A percentile compares a stretch with the other conserved stretches of the same genome.
These are phyloP conservation scores for Silene noctiflora DNA, from an alignment of 179 eudicot genomes.

Conservation along the genomic window DNA sequence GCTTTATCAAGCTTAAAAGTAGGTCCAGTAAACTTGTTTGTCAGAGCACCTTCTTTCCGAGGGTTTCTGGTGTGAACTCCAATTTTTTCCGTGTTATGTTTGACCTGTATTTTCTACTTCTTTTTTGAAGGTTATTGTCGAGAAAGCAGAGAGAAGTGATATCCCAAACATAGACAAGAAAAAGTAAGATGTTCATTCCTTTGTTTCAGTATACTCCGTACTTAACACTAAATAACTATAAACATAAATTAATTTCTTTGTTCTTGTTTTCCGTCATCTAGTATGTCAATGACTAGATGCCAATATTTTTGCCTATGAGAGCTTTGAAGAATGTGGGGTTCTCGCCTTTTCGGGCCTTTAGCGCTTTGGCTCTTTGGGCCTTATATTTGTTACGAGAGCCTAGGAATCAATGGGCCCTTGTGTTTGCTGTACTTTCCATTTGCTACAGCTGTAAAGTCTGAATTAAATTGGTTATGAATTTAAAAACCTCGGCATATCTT, in stretches of 20 bases:
- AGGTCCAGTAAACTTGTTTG: not conserved
- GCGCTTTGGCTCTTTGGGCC: not conserved
- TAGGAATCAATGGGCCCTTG: not conserved
- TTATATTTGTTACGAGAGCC: not conserved
- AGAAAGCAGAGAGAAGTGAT: slow-evolving; percentile 73
- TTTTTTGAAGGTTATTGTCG: slow-evolving; percentile 54
- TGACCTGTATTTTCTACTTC: slow-evolving; percentile 8
- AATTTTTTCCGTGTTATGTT: not conserved
- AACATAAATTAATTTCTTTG: not conserved
- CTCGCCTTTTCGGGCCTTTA: not conserved
- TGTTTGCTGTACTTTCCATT: not conserved
- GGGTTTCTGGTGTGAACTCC: not conserved
- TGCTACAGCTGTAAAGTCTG: not conserved
- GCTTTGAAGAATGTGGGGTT: not conserved
- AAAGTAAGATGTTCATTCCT: slow-evolving; percentile 38
- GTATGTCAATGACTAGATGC: not conserved
- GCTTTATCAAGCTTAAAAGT: not conserved
- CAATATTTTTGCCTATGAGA: not conserved
- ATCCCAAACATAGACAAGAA: slow-evolving; percentile 70
- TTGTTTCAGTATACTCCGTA: not conserved
- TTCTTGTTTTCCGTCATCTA: not conserved
- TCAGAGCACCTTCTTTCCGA: not conserved
- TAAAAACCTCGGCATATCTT: not conserved
- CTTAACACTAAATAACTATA: no score
- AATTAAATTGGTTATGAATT: not conserved